A percentile compares a stretch with the other conserved stretches of the same genome.
These are phyloP conservation scores for Amylocarpus encephaloides DNA, from an alignment of 2,329 filamentous ascomycete species.

Conservation along the genomic window DNA sequence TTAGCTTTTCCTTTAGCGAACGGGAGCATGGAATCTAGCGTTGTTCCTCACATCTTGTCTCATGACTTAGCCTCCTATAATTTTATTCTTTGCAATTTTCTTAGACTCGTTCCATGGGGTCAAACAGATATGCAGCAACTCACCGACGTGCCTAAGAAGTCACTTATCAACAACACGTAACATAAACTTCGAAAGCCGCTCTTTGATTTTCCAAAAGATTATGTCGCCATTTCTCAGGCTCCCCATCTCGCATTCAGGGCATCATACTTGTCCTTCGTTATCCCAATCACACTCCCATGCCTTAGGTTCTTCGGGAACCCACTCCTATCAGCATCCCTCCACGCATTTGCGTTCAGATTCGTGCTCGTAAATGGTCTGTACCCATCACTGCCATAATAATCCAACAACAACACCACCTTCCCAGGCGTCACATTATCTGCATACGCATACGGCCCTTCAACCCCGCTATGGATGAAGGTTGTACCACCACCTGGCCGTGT, in stretches of 20 bases:
- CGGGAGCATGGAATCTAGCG: no score
- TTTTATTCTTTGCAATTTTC: no score
- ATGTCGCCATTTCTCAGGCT: background rate
- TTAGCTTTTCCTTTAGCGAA: no score
- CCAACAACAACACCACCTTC: constrained; percentile 43
- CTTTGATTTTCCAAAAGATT: background rate
- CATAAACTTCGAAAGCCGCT: background rate
- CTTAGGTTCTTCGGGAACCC: constrained; percentile 43
- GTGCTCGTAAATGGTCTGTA: constrained; percentile 44
- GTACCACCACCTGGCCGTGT: constrained; percentile 39
- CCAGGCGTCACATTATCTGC: constrained; percentile 37
- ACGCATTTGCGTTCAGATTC: constrained; percentile 39
- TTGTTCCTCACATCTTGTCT: no score
- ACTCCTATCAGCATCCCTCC: constrained; percentile 38
- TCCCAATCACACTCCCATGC: constrained; percentile 45
- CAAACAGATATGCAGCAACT: no score
- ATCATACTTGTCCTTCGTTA: constrained; percentile 39
- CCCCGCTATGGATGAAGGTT: constrained; percentile 38
- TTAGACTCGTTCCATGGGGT: no score
- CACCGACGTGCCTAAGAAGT: no score
- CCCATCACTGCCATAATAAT: constrained; percentile 42
- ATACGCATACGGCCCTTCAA: constrained; percentile 41
- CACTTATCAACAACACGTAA: no score
- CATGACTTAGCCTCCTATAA: no score
- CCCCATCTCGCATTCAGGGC: constrained; percentile 36